phyloP scores from a whole-genome alignment of 495 filamentous ascomycete genomes.

The Xylaria intraflava region DNA sequence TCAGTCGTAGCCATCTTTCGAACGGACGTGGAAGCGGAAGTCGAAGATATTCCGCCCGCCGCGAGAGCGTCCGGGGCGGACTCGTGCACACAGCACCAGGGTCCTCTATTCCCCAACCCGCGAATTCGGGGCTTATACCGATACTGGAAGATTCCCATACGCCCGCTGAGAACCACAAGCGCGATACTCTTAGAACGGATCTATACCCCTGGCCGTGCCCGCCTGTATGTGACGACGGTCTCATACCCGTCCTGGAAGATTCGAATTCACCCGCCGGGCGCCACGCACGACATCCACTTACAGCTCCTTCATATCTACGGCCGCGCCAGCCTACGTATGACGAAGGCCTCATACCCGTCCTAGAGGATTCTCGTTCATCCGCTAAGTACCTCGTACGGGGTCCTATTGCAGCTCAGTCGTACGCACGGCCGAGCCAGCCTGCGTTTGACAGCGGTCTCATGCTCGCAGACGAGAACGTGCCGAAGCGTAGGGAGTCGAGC shows the following conservation, averaged over 20 bases:
- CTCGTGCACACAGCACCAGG: not conserved
- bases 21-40: not conserved
- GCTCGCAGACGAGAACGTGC: not conserved
- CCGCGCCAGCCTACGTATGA: too few relatives aligned
- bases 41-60: not conserved
- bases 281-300: not conserved
- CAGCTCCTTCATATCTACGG: too few relatives aligned
- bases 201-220: too few relatives aligned
- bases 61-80: not conserved
- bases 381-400: not conserved
- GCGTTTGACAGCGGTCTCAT: not conserved
- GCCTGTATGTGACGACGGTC: too few relatives aligned
- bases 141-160: not conserved
- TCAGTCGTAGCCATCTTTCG: not conserved
- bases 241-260: not conserved
- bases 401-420: not conserved
- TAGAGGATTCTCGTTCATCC: not conserved
- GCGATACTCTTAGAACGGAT: too few relatives aligned
- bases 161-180: not conserved
- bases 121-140: slow-evolving; percentile 1
- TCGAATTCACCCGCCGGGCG: not conserved
- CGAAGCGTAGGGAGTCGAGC: not conserved
- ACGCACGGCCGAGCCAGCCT: not conserved
- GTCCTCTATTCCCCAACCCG: not conserved
- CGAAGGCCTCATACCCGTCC: not conserved